A percentile compares a stretch with the other conserved stretches of the same genome.
Evolutionary conservation across 192 early-diverging fungal genomes (phyloP).

Genomic region (Dispira parvispora): DNA sequence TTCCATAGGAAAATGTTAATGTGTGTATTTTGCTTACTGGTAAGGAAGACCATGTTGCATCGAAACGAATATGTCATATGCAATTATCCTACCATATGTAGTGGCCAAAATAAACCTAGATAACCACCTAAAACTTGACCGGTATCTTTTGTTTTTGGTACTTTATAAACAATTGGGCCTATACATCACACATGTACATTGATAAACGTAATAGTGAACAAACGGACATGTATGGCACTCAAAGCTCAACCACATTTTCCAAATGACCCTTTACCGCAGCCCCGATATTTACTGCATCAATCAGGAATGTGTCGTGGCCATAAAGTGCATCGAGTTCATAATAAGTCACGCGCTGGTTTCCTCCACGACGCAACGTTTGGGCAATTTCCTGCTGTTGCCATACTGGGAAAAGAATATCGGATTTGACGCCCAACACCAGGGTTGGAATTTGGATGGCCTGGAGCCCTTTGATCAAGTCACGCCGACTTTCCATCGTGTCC

Average conservation of each 20-base stretch:
- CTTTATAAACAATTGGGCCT: too few relatives aligned
- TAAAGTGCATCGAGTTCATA: conserved; percentile 95
- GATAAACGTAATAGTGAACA: too few relatives aligned
- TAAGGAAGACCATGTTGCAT: too few relatives aligned
- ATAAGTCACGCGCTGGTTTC: conserved; percentile 84
- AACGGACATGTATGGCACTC: too few relatives aligned
- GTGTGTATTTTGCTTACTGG: too few relatives aligned
- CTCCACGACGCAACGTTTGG: conserved; percentile 58
- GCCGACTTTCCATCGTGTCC: neutral
- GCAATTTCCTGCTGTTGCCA: conserved; percentile 96
- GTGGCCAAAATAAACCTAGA: too few relatives aligned
- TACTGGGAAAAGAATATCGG: conserved; percentile 87
- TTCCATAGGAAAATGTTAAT: too few relatives aligned
- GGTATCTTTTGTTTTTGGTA: too few relatives aligned
- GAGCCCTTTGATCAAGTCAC: conserved; percentile 59
- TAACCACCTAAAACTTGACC: too few relatives aligned
- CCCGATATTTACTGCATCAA: conserved; percentile 78
- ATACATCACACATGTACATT: too few relatives aligned
- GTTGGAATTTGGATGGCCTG: conserved; percentile 53
- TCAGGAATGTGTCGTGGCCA: conserved; percentile 94
- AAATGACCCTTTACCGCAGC: conserved; percentile 87
- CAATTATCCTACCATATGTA: too few relatives aligned
- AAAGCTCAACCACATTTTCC: conserved; percentile 22
- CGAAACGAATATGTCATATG: too few relatives aligned
- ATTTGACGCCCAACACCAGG: conserved; percentile 84